These are phyloP conservation scores for Flaveria floridana DNA, from an alignment of 140 eudicot species.

Conservation along the genomic window DNA sequence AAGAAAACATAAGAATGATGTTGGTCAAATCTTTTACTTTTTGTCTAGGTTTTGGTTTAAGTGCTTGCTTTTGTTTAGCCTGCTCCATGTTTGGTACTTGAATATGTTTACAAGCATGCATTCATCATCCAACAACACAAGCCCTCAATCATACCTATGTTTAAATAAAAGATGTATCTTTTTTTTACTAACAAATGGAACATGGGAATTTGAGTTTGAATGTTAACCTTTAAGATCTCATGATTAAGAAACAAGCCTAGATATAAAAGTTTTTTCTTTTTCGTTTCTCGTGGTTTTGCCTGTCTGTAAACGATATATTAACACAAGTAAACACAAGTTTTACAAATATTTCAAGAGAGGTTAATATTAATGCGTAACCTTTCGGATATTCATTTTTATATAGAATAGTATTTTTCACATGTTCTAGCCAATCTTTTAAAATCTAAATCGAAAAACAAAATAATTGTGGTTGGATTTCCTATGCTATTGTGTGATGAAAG, in stretches of 20 bases:
- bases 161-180: background rate
- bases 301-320: background rate
- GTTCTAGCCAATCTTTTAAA: background rate
- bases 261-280: background rate
- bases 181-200: background rate
- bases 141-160: conserved; percentile 15
- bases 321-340: no score
- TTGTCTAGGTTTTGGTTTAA: conserved; percentile 32
- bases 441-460: background rate
- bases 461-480: background rate
- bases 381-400: background rate
- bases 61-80: conserved; percentile 33
- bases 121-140: conserved; percentile 25
- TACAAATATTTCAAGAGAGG: background rate
- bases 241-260: background rate
- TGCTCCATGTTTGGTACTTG: conserved; percentile 37
- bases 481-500: background rate
- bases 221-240: background rate
- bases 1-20: conserved; percentile 36
- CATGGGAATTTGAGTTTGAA: conserved; percentile 3
- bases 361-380: background rate
- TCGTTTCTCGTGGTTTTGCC: background rate
- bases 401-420: no score
- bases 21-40: conserved; percentile 39
- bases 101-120: conserved; percentile 29